Evolutionary conservation across 768 basidiomycete species (phyloP), one percentile per base, ranked within the genome.

Genomic region (Porpolomopsis calyptriformis): DNA sequence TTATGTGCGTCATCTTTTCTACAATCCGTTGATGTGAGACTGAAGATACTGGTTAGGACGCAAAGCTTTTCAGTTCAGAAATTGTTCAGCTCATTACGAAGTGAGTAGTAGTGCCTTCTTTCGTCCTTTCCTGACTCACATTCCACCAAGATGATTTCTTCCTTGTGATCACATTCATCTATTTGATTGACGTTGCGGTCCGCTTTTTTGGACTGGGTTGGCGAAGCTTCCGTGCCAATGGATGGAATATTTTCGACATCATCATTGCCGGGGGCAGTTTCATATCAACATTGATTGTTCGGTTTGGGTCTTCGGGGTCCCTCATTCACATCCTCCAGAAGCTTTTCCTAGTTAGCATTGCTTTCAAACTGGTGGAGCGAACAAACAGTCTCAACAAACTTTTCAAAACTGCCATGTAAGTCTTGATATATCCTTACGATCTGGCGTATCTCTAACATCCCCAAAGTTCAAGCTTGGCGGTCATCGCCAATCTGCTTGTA

Each of bases 361-460:
- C 89, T 0, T 84, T 97, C 74, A 98, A 98, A 62, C 76, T 98
- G 9, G 87, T 96, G 0, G 89, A 97, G 56, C 74, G 85, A 34
- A 83, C 82, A 49, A 81, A 88, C 56, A 80, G 78, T 51, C 68
- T 98, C 51, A 97, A 97, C 57, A 89, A 93, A 66, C 70, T 98
- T 14, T 97, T 97, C 76, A 97, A 97, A 68, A 96, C 91, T 14
- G 86, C 88, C 4, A 77, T 87, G 90, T 94, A 70, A 42, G 91
- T 72, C 5, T n/a, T 4, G 44, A 20, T 36, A n/a, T 10, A 59
- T 25, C 76, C n/a, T n/a, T n/a, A n/a, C 65, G 24, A 19, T 10
- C 46, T 40, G 34, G 29, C 18, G 18, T 47, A n/a, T 12, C 18
- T 25, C 45, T 9, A 18, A 7, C 26, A 23, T 20, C 48, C 40